Evolutionary conservation across 2,329 filamentous ascomycete genomes (phyloP).

Genomic region (Aspergillus texensis): DNA sequence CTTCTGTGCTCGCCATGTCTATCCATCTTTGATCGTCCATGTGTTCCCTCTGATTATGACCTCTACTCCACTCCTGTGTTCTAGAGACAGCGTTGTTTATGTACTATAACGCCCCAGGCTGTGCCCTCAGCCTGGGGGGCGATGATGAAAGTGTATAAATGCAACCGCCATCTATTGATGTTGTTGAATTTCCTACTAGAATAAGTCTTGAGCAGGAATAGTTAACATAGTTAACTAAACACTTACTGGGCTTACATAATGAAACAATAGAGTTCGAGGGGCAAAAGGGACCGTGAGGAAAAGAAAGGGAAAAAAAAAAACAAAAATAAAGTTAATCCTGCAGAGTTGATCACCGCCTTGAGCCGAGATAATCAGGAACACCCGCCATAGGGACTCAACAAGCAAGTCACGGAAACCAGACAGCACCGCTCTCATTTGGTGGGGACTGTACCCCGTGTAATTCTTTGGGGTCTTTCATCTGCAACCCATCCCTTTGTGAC

Average conservation of each 20-base stretch:
- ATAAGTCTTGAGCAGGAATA: no score
- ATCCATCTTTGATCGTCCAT: not conserved
- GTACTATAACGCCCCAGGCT: constrained; percentile 18
- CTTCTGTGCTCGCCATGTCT: not conserved
- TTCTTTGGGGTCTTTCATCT: not conserved
- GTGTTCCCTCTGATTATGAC: constrained; percentile 6
- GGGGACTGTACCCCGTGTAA: not conserved
- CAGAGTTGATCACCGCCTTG: not conserved
- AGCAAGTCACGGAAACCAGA: not conserved
- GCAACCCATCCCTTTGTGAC: not conserved
- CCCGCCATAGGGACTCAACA: not conserved
- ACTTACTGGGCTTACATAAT: not conserved
- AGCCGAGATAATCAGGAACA: not conserved
- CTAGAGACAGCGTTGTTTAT: constrained; percentile 14
- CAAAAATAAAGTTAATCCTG: not conserved
- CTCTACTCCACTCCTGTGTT: constrained; percentile 25
- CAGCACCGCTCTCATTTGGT: not conserved
- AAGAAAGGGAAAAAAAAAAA: not conserved
- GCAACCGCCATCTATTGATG: not conserved
- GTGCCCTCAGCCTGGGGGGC: not conserved
- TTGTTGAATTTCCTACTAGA: not conserved
- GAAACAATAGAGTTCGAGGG: not conserved
- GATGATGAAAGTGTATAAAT: not conserved
- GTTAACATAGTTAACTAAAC: no score
- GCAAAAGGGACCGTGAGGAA: not conserved